phyloP scores from a whole-genome alignment of 2,329 filamentous ascomycete genomes.

The Dothideomycetes sp. region DNA sequence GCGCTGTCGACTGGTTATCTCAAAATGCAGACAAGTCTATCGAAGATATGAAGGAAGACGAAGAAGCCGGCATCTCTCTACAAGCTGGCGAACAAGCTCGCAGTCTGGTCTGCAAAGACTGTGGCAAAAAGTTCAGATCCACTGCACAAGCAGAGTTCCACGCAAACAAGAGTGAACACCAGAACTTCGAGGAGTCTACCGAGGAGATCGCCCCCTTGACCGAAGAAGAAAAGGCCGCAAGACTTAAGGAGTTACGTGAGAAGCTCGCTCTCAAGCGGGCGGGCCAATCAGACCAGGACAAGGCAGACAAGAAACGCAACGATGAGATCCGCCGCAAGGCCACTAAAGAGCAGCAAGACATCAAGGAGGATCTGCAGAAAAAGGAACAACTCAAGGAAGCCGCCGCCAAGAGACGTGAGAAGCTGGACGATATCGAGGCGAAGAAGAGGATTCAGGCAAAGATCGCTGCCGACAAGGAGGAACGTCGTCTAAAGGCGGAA shows the following conservation, averaged over 20 bases:
- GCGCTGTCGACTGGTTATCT: constrained; percentile 89
- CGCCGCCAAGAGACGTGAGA: constrained; percentile 75
- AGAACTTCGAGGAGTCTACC: constrained; percentile 84
- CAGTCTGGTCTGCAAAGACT: constrained; percentile 89
- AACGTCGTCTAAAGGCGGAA: constrained; percentile 75
- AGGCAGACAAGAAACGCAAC: constrained; percentile 72
- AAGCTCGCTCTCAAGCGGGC: constrained; percentile 64
- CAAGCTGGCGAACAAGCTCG: constrained; percentile 60
- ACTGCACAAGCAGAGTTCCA: constrained; percentile 79
- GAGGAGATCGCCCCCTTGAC: constrained; percentile 86
- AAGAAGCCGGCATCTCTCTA: constrained; percentile 47
- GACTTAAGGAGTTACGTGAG: constrained; percentile 61
- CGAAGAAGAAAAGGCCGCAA: constrained; percentile 80
- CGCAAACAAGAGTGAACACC: constrained; percentile 78
- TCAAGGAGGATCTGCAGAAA: constrained; percentile 77
- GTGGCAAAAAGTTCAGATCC: constrained; percentile 79
- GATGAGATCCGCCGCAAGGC: constrained; percentile 78
- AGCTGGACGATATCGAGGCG: constrained; percentile 71
- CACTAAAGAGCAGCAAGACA: constrained; percentile 77
- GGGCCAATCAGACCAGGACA: constrained; percentile 58
- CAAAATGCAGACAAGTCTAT: constrained; percentile 78
- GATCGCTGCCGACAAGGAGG: constrained; percentile 90
- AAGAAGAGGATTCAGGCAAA: constrained; percentile 84
- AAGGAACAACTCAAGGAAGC: constrained; percentile 92
- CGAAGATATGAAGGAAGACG: constrained; percentile 57